Evolutionary conservation across 1,284 basidiomycete genomes (phyloP).

Genomic region (Anthracocystis setariae): DNA sequence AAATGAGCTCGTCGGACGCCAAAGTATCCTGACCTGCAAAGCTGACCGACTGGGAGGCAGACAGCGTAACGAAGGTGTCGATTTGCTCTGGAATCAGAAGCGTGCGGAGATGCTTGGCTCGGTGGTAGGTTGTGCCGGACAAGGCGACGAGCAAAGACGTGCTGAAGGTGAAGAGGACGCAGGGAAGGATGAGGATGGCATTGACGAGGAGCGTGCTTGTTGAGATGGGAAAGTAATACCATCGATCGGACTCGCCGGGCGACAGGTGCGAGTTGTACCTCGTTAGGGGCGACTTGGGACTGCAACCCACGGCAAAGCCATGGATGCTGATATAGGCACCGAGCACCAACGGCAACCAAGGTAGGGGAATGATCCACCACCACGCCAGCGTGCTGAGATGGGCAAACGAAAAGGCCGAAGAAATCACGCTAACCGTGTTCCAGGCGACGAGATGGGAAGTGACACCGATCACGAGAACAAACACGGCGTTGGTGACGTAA

Average conservation of each 20-base stretch:
- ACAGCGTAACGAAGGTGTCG: neutral
- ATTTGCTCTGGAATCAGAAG: slow-evolving; percentile 5
- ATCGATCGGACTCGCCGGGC: neutral
- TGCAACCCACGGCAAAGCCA: slow-evolving; percentile 16
- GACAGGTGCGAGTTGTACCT: neutral
- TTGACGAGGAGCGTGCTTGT: slow-evolving; percentile 5
- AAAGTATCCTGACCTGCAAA: neutral
- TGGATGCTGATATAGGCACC: slow-evolving; percentile 19
- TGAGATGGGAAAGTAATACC: slow-evolving; percentile 8
- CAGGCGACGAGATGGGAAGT: slow-evolving; percentile 14
- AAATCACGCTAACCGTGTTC: neutral
- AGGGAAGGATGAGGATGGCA: slow-evolving; percentile 8
- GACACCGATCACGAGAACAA: slow-evolving; percentile 8
- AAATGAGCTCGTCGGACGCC: slow-evolving; percentile 22
- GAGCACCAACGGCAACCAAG: slow-evolving; percentile 17
- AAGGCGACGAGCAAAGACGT: slow-evolving; percentile 3
- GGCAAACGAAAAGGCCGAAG: neutral
- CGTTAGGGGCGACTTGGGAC: slow-evolving; percentile 16
- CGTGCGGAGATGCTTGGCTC: slow-evolving; percentile 2
- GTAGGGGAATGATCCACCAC: slow-evolving; percentile 29
- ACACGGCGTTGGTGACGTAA: slow-evolving; percentile 27
- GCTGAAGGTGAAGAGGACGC: neutral
- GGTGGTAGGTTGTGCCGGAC: slow-evolving; percentile 1
- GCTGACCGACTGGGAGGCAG: neutral
- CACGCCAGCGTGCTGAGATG: slow-evolving; percentile 2